Percentiles rank a stretch among this genome's conserved stretches.
Evolutionary conservation across 2,329 filamentous ascomycete genomes (phyloP).

Genomic region (Aspergillus sp.): DNA sequence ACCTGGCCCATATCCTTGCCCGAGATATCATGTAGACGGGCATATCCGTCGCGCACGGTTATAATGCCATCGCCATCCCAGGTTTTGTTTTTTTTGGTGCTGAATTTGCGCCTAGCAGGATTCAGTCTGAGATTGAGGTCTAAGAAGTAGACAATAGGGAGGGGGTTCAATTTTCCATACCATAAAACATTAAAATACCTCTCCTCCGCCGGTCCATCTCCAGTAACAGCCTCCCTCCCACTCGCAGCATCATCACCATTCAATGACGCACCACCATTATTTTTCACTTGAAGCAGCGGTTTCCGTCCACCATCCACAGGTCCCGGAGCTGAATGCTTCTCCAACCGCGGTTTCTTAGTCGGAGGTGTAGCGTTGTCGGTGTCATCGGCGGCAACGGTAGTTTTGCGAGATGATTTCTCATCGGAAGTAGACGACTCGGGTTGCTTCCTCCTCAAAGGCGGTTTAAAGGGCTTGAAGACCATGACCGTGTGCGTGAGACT

Average conservation of each 20-base stretch:
- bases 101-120: conserved; percentile 54
- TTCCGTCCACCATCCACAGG: conserved; percentile 13
- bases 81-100: conserved; percentile 65
- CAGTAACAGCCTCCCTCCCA: neutral
- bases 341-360: conserved; percentile 32
- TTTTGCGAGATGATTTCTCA: neutral
- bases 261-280: conserved; percentile 10
- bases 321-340: conserved; percentile 11
- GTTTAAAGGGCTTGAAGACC: conserved; percentile 41
- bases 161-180: conserved; percentile 21
- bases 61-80: conserved; percentile 68
- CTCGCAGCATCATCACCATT: neutral
- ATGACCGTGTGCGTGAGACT: conserved; percentile 15
- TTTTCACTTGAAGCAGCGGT: conserved; percentile 26
- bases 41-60: conserved; percentile 49
- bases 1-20: conserved; percentile 56
- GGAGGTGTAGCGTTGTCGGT: conserved; percentile 12
- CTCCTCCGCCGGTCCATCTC: conserved; percentile 16
- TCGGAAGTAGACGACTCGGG: neutral
- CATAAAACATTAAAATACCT: conserved; percentile 43
- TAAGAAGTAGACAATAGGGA: neutral
- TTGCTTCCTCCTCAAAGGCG: conserved; percentile 35
- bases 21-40: conserved; percentile 53
- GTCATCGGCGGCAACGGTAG: too few relatives aligned
- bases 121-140: conserved; percentile 4